These are phyloP conservation scores for Acer yangbiense DNA, from an alignment of 345 rosid genomes.

Conservation along the genomic window DNA sequence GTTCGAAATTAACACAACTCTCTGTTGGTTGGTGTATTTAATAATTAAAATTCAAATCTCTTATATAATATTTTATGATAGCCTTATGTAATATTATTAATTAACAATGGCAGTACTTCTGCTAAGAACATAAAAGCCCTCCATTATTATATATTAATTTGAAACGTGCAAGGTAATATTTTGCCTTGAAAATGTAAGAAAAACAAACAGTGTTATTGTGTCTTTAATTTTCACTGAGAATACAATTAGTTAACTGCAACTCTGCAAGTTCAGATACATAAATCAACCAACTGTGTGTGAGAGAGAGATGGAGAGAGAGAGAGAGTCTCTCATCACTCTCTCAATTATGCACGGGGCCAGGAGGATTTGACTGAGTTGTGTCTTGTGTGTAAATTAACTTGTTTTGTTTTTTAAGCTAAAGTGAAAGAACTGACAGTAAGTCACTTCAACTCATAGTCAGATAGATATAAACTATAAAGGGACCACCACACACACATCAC, in stretches of 20 bases:
- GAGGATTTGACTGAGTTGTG: constrained; percentile 15
- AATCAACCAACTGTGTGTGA: not conserved
- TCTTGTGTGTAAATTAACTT: not conserved
- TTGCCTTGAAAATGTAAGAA: not conserved
- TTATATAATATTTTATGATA: no score
- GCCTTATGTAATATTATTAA: no score
- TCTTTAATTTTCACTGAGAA: not conserved
- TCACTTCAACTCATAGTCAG: constrained; percentile 40
- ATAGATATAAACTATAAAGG: not conserved
- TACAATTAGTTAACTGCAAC: constrained; percentile 16
- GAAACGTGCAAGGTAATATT: not conserved
- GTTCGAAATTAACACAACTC: no score
- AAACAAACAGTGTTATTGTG: not conserved
- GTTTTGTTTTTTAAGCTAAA: not conserved
- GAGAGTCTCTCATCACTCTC: not conserved
- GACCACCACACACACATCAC: constrained; percentile 5
- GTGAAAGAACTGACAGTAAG: constrained; percentile 53
- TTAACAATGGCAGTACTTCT: no score
- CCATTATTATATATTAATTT: no score
- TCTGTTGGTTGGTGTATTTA: not conserved
- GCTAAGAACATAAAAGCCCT: no score
- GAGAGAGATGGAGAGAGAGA: not conserved
- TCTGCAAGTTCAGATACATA: constrained; percentile 10
- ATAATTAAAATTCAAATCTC: no score
- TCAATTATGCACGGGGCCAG: no score